Base-by-base conservation (phyloP, 768 basidiomycete genomes). In the Kwoniella dendrophila region DNA sequence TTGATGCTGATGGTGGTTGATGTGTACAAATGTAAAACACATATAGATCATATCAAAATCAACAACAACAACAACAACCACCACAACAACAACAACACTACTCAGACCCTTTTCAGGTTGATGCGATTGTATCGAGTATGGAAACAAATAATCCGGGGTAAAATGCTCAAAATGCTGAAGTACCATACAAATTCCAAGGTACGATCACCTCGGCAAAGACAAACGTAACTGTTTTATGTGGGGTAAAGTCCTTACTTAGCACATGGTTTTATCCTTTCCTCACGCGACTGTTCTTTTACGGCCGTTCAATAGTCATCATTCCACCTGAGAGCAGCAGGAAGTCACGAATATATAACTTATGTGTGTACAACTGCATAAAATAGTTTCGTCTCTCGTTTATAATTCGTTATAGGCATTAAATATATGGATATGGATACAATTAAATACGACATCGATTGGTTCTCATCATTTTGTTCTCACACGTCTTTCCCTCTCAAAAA, bases 251-350 rank as follows among this genome's bases (percentile, higher is more conserved):
- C n/a, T n/a, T n/a, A n/a, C n/a, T n/a, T n/a, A n/a, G n/a, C n/a
- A n/a, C n/a, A n/a, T n/a, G n/a, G n/a, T n/a, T n/a, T n/a, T n/a
- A n/a, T n/a, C 14, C 48, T 11, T 29, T 26, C 14, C 44, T 33
- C 55, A 56, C 55, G 55, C 55, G 55, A 56, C 55, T 45, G 41
- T 12, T 43, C 40, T 55, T 34, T 34, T 34, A 52, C 50, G 52
- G 36, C 52, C 52, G 36, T 40, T 26, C 10, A 24, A 36, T 36
- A 16, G 7, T 36, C 34, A 36, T 5, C 12, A 11, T 20, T 43
- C 41, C 41, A 43, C 41, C 41, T 5, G 41, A 11, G 12, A 20
- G 18, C 41, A 8, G 6, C 41, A 5, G n/a, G 6, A 6, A 20
- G 20, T 11, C 2, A 33, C 20, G 18, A 34, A 33, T 51, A 18